Conservation (phyloP, 2,329 filamentous ascomycete genomes). For the Geosmithia morbida region DNA sequence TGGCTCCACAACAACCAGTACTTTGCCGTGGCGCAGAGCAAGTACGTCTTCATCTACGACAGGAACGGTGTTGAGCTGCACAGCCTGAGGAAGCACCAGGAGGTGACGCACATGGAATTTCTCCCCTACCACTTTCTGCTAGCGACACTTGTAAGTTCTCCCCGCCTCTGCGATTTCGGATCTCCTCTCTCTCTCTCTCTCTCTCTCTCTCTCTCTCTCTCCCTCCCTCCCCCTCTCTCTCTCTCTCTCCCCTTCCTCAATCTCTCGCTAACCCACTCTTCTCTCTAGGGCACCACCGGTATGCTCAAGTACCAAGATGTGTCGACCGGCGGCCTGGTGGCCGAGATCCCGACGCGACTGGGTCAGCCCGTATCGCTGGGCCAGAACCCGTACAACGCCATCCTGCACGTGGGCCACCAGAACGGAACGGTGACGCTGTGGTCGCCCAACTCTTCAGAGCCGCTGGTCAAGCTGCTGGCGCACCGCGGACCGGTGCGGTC, state of each 20-base stretch:
- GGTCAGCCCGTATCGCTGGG: slow-evolving; percentile 71
- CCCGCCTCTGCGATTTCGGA: background rate
- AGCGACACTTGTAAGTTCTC: slow-evolving; percentile 56
- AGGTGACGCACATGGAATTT: slow-evolving; percentile 90
- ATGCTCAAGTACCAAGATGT: slow-evolving; percentile 91
- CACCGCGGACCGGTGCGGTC: slow-evolving; percentile 82
- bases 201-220: no score
- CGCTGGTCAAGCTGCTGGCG: slow-evolving; percentile 80
- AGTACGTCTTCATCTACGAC: slow-evolving; percentile 95
- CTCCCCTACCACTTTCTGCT: slow-evolving; percentile 92
- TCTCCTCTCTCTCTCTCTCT: background rate
- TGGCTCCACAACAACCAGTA: slow-evolving; percentile 93
- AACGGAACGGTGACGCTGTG: slow-evolving; percentile 91
- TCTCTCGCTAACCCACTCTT: no score
- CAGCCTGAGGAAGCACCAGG: slow-evolving; percentile 76
- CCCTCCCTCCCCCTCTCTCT: background rate
- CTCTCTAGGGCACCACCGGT: slow-evolving; percentile 53
- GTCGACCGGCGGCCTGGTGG: slow-evolving; percentile 78
- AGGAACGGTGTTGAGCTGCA: slow-evolving; percentile 82
- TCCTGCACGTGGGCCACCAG: slow-evolving; percentile 85
- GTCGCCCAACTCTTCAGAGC: slow-evolving; percentile 81
- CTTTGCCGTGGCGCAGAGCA: slow-evolving; percentile 93
- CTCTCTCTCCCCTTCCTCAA: background rate
- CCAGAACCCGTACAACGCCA: slow-evolving; percentile 86
- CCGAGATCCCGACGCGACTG: slow-evolving; percentile 71